Evolutionary conservation across 345 rosid species (phyloP).

Genomic region (Arabidopsis arenosa): DNA sequence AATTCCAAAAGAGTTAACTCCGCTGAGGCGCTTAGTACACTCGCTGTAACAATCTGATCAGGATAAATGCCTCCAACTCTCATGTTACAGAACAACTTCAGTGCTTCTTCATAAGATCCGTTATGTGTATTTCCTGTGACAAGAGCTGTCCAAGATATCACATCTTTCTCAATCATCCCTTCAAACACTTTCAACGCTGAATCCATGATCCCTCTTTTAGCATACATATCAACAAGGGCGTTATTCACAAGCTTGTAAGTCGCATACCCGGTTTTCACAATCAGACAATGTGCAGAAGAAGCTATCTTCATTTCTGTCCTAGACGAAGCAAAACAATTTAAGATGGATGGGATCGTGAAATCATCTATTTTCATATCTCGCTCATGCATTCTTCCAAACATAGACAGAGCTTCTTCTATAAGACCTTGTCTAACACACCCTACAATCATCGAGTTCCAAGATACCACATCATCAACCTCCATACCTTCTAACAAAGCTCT

Average conservation of each 20-base stretch:
- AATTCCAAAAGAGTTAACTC: constrained; percentile 76
- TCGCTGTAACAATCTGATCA: constrained; percentile 69
- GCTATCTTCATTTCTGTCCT: constrained; percentile 51
- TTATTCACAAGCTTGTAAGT: constrained; percentile 67
- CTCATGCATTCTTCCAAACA: constrained; percentile 67
- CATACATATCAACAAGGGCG: constrained; percentile 89
- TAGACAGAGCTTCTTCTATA: constrained; percentile 62
- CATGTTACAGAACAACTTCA: constrained; percentile 71
- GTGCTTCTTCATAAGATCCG: constrained; percentile 63
- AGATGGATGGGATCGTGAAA: constrained; percentile 69
- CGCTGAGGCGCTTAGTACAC: constrained; percentile 72
- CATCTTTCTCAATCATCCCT: constrained; percentile 68
- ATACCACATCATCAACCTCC: constrained; percentile 68
- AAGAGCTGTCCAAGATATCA: constrained; percentile 91
- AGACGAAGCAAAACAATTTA: constrained; percentile 72
- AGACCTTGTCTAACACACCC: constrained; percentile 76
- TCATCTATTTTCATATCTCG: constrained; percentile 64
- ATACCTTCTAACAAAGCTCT: constrained; percentile 52
- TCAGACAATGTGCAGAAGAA: constrained; percentile 68
- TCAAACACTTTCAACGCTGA: constrained; percentile 66
- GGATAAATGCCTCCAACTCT: constrained; percentile 56
- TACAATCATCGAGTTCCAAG: constrained; percentile 85
- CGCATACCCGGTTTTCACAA: constrained; percentile 74
- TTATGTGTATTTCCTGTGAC: constrained; percentile 77
- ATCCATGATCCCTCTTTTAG: constrained; percentile 67